These are phyloP conservation scores for Debaryomycetaceae sp. DNA, from an alignment of 1,139 yeast genomes.

Conservation along the genomic window DNA sequence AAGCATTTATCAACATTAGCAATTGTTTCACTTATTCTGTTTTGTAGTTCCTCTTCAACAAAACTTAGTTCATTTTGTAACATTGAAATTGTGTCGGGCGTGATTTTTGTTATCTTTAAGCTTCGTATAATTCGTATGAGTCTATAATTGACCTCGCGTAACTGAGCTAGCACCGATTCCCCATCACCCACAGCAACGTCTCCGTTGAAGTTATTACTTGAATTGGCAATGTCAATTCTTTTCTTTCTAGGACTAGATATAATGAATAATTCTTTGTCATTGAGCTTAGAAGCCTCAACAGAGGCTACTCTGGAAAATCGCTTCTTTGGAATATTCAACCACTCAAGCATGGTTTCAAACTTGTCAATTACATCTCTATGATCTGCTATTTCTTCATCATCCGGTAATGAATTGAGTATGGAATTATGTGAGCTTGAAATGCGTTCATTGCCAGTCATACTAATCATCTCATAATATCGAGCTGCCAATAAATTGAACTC, in stretches of 20 bases:
- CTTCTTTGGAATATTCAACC: conserved; percentile 11
- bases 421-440: conserved; percentile 11
- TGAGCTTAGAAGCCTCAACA: conserved; percentile 6
- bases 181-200: background rate
- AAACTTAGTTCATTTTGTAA: conserved; percentile 25
- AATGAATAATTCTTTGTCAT: conserved; percentile 26
- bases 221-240: conserved; percentile 2
- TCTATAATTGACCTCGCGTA: conserved; percentile 37
- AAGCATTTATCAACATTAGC: conserved; percentile 25
- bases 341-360: conserved; percentile 25
- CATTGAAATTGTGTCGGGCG: conserved; percentile 22
- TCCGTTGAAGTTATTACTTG: background rate
- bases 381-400: conserved; percentile 26
- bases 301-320: background rate
- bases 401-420: conserved; percentile 24
- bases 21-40: conserved; percentile 23
- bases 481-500: conserved; percentile 27
- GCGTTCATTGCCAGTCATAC: conserved; percentile 24
- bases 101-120: conserved; percentile 37
- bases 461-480: conserved; percentile 24
- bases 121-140: conserved; percentile 34
- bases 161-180: conserved; percentile 4
- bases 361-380: conserved; percentile 27
- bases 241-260: conserved; percentile 39
- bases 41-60: conserved; percentile 23